Evolutionary conservation across 305 asterid genomes (phyloP), one percentile per base, ranked within the genome.

Genomic region (Caryopteris hybrid): DNA sequence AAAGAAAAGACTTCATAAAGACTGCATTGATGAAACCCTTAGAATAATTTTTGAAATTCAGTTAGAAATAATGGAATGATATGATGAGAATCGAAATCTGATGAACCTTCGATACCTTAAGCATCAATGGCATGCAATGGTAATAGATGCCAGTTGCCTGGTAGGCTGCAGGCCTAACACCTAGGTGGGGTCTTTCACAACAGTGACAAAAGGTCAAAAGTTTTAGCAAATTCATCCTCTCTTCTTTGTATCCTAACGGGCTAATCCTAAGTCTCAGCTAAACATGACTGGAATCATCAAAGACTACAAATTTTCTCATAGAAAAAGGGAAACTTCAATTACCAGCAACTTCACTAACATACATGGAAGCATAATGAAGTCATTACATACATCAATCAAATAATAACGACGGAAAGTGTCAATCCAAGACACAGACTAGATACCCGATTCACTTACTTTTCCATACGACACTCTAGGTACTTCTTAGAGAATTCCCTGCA

Each of bases 401-500:
- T 25, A 38, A 39, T 8, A 10, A 27, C 10, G 4, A 12, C 11
- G 7, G n/a, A n/a, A n/a, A n/a, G n/a, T n/a, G n/a, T n/a, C n/a
- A n/a, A n/a, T n/a, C n/a, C n/a, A n/a, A n/a, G n/a, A n/a, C n/a
- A n/a, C n/a, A n/a, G 12, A 25, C 31, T 4, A 61, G 36, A 42
- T 66, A 74, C 34, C n/a, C 3, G 52, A 62, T 14, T 20, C 51
- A 68, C 96, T 81, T 84, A 90, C 98, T 83, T 93, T 29, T 83
- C 89, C 99, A 93, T 93, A 4, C 96, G 95, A 66, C 99, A 93
- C 65, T 93, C 92, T 68, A 93, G 73, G 82, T 90, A 93, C 80
- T 81, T 83, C 70, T 79, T 87, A 2, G 99, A 88, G 75, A 93
- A 85, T 57, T 81, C 78, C 73, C 91, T 82, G 64, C 99, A 91